A percentile compares a stretch with the other conserved stretches of the same genome.
Evolutionary conservation across 495 filamentous ascomycete species (phyloP).

Genomic region (Talaromyces proteolyticus): DNA sequence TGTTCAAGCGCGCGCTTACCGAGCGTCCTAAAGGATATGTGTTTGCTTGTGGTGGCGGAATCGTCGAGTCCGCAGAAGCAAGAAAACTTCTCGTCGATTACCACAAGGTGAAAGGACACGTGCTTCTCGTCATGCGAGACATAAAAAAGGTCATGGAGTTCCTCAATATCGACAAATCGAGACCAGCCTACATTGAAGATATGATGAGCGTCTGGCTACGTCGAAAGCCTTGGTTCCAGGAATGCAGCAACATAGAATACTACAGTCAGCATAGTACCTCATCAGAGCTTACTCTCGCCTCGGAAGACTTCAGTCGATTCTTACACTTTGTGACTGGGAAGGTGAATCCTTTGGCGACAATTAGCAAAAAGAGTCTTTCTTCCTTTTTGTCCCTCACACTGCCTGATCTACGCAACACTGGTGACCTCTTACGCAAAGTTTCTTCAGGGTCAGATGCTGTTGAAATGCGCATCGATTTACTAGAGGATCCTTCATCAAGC

Average conservation of each 20-base stretch:
- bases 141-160: slow-evolving; percentile 86
- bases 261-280: slow-evolving; percentile 63
- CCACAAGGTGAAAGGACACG: slow-evolving; percentile 76
- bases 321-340: slow-evolving; percentile 67
- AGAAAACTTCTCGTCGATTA: slow-evolving; percentile 70
- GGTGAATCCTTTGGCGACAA: slow-evolving; percentile 52
- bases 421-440: slow-evolving; percentile 62
- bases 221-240: slow-evolving; percentile 83
- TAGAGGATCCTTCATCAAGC: slow-evolving; percentile 62
- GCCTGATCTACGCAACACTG: slow-evolving; percentile 59
- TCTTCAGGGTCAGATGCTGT: slow-evolving; percentile 88
- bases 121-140: slow-evolving; percentile 82
- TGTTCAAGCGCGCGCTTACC: slow-evolving; percentile 66
- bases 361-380: slow-evolving; percentile 67
- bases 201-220: slow-evolving; percentile 90
- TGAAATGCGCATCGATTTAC: slow-evolving; percentile 87
- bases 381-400: slow-evolving; percentile 93
- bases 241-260: slow-evolving; percentile 95
- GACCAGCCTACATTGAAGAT: slow-evolving; percentile 90
- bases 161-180: slow-evolving; percentile 81
- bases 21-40: slow-evolving; percentile 72
- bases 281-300: slow-evolving; percentile 49
- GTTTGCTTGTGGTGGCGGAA: slow-evolving; percentile 89
- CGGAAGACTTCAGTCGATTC: slow-evolving; percentile 77
- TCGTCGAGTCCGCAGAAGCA: slow-evolving; percentile 84